Evolutionary conservation across 768 basidiomycete genomes (phyloP), one percentile per base, ranked within the genome.

Genomic region (Leucocoprinus sp.): DNA sequence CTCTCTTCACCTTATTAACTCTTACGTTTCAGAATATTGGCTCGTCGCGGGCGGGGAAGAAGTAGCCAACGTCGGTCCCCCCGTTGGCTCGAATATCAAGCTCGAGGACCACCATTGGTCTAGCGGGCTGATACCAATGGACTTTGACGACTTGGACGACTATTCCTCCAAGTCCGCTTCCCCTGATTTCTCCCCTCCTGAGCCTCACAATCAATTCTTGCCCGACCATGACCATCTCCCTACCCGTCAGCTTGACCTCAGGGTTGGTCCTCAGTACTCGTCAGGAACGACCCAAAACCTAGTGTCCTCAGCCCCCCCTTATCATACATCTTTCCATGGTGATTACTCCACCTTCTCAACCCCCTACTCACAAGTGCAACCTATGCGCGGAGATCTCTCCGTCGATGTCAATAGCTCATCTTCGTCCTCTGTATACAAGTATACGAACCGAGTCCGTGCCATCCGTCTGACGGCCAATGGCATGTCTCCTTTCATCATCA

Each of bases 21-120:
- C 31, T 27, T 34, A 1, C n/a, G n/a, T n/a, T n/a, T n/a, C 55
- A 86, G 85, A 86, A 55, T 87, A 78, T 56, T 76, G 82, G 56
- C 75, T 88, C 42, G 85, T 88, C 49, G 85, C 85, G 7, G 85
- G 85, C 45, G 84, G 82, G 38, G 85, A 88, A 53, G 85, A 88
- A 56, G 68, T 83, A 22, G 76, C 72, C 22, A 77, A 79, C 36
- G n/a, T 34, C 18, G 34, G 45, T 34, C 64, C 62, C 3, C 57
- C 64, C 31, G 63, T 72, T n/a, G 65, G 73, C n/a, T 62, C 67
- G 3, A 61, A 70, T 22, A 68, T 79, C 50, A 81, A 82, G 59
- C 62, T 72, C 8, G 80, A 84, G 55, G 76, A 80, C 36, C 64
- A 80, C 36, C 64, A 65, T 9, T 63, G 75, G 44, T 49, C 59